Evolutionary conservation across 1,139 yeast genomes (phyloP).

Genomic region (Saccharomyces hybrid): DNA sequence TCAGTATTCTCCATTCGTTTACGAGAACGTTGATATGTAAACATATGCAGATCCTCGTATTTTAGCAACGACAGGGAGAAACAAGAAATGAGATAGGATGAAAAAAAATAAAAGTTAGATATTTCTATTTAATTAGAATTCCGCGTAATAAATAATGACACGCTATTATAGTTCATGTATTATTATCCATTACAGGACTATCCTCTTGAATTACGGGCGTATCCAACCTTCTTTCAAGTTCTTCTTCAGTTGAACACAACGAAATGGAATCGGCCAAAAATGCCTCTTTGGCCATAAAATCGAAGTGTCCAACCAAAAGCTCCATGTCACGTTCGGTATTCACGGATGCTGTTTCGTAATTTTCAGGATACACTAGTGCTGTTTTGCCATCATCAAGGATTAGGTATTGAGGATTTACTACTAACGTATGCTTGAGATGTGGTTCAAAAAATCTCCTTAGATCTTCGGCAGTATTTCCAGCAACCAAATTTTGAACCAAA

Average conservation of each 20-base stretch:
- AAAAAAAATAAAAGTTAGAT: not conserved
- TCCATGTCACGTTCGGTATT: constrained; percentile 28
- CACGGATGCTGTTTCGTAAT: constrained; percentile 22
- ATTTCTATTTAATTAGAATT: not conserved
- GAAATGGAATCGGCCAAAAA: constrained; percentile 27
- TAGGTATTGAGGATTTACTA: constrained; percentile 27
- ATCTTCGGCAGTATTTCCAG: constrained; percentile 46
- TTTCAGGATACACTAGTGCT: constrained; percentile 40
- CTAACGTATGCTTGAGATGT: constrained; percentile 25
- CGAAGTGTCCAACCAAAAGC: constrained; percentile 19
- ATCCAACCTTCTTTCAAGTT: constrained; percentile 6
- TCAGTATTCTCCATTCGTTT: not conserved
- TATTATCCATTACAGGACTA: not conserved
- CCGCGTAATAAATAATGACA: not conserved
- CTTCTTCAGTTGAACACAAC: constrained; percentile 23
- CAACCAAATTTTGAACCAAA: constrained; percentile 45
- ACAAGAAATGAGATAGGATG: not conserved
- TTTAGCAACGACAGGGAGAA: not conserved
- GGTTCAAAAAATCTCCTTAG: constrained; percentile 35
- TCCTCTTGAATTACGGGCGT: constrained; percentile 3
- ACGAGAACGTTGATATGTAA: not conserved
- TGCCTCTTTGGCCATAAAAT: constrained; percentile 16
- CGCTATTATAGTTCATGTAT: not conserved
- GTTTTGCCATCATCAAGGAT: constrained; percentile 37
- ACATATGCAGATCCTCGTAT: not conserved